Conservation (phyloP, 1,284 basidiomycete species). For the Cutaneotrichosporon sp. region DNA sequence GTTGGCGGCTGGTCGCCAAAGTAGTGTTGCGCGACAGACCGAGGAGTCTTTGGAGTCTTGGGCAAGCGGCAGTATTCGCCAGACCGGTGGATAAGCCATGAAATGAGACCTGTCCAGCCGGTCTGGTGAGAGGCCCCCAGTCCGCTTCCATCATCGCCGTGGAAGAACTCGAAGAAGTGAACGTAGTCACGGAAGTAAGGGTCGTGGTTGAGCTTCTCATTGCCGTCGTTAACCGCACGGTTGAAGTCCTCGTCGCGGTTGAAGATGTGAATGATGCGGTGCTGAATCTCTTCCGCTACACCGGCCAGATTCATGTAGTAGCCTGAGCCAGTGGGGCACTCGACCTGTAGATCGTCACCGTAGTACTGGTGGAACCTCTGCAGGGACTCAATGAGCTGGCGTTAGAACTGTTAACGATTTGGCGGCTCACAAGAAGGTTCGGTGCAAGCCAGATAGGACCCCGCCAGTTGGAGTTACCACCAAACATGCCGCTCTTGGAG, state of each 20-base stretch:
- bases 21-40: slow-evolving; percentile 83
- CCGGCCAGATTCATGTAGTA: slow-evolving; percentile 91
- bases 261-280: slow-evolving; percentile 93
- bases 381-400: slow-evolving; percentile 52
- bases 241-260: slow-evolving; percentile 78
- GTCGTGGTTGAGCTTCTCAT: slow-evolving; percentile 78
- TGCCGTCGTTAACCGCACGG: slow-evolving; percentile 86
- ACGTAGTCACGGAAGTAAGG: slow-evolving; percentile 91
- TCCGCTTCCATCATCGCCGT: slow-evolving; percentile 84
- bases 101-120: slow-evolving; percentile 91
- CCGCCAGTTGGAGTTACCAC: slow-evolving; percentile 93
- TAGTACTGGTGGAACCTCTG: slow-evolving; percentile 98
- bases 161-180: slow-evolving; percentile 68
- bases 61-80: slow-evolving; percentile 77
- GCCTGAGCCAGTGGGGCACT: slow-evolving; percentile 92
- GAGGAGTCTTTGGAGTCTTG: slow-evolving; percentile 68
- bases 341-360: slow-evolving; percentile 78
- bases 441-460: slow-evolving; percentile 82
- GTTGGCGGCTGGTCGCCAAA: slow-evolving; percentile 63
- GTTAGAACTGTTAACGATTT: too few relatives aligned
- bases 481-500: slow-evolving; percentile 86
- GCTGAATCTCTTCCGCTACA: slow-evolving; percentile 94
- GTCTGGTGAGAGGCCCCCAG: slow-evolving; percentile 96
- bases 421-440: slow-evolving; percentile 89
- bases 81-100: slow-evolving; percentile 77